Base-by-base conservation (phyloP, 2,329 filamentous ascomycete genomes). In the Penicillium palitans region DNA sequence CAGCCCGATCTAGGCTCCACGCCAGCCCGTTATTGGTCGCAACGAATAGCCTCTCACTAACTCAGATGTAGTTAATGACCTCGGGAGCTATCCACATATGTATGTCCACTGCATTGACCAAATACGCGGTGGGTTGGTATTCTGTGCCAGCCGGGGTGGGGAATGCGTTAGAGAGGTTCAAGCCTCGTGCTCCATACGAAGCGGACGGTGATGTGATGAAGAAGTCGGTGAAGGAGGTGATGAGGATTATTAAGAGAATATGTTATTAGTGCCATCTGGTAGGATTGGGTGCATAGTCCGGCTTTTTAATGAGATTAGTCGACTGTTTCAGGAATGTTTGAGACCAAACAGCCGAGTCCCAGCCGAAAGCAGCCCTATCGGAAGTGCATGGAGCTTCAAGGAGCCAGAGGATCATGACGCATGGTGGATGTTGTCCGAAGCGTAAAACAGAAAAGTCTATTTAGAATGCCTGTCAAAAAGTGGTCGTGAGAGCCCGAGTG, bases 91-190 rank as follows among this genome's bases (percentile, higher is more conserved):
- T 45, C 27, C 19, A 19, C 6, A 29, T 29, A 29, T 29, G 10
- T 27, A 27, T 27, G 27, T 9, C 7, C 27, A 13, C 12, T 13
- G 31, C 31, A 13, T 33, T 33, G 12, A 13, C 31, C 31, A 13
- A 13, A 13, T 33, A 33, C 31, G 31, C 12, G 31, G 31, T 33
- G 12, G 29, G 10, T 31, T 31, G 4, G 33, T 84, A 82, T 63
- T 84, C 84, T 35, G 88, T 85, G 2, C 79, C 73, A 57, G 72
- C 74, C 52, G 87, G 87, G 85, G 85, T 90, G 39, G 80, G 83
- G 58, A 81, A 80, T 2, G 84, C 86, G 2, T 81, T 82, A 71
- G 78, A 80, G 70, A 83, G 83, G 72, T 69, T 89, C 71, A 76
- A 74, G 70, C 86, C 86, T 0, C 78, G 87, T 55, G 79, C 81